Evolutionary conservation across 164 flowering plant genomes (phyloP).

Genomic region (Magnolia changhungtana): DNA sequence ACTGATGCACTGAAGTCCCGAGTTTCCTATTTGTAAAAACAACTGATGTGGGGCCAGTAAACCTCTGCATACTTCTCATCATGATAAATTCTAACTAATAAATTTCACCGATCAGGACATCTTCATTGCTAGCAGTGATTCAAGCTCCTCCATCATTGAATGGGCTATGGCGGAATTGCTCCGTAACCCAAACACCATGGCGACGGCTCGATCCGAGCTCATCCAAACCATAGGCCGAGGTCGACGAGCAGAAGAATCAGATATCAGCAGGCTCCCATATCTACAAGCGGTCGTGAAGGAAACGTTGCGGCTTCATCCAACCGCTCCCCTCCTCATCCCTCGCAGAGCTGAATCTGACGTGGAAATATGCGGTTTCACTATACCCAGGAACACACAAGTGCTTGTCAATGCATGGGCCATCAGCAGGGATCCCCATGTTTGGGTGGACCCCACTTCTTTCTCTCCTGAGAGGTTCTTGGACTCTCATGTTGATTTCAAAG

Average conservation of each 20-base stretch:
- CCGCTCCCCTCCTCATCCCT: conserved; percentile 17
- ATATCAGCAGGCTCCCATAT: conserved; percentile 16
- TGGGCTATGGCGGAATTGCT: conserved; percentile 8
- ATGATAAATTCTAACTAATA: too few species aligned
- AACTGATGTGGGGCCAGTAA: too few species aligned
- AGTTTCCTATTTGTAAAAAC: too few species aligned
- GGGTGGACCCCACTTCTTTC: conserved; percentile 25
- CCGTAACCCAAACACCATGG: conserved; percentile 3
- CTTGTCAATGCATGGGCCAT: conserved; percentile 40
- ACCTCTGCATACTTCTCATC: too few species aligned
- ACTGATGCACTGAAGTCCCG: too few species aligned
- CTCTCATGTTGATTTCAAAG: conserved; percentile 15
- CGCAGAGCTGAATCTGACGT: conserved; percentile 22
- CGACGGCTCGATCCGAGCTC: not conserved
- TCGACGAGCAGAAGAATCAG: conserved; percentile 14
- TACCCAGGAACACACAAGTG: conserved; percentile 34
- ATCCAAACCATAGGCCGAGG: not conserved
- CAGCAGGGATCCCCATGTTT: conserved; percentile 27
- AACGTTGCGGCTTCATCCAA: conserved; percentile 18
- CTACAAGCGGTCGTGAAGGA: conserved; percentile 20
- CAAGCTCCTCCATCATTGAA: not conserved
- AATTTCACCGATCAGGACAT: not conserved
- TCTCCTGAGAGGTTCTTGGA: conserved; percentile 35
- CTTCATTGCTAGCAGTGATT: not conserved
- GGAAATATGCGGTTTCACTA: conserved; percentile 24